Conservation (phyloP, 23 red algal species). For the Gracilaria caudata region DNA sequence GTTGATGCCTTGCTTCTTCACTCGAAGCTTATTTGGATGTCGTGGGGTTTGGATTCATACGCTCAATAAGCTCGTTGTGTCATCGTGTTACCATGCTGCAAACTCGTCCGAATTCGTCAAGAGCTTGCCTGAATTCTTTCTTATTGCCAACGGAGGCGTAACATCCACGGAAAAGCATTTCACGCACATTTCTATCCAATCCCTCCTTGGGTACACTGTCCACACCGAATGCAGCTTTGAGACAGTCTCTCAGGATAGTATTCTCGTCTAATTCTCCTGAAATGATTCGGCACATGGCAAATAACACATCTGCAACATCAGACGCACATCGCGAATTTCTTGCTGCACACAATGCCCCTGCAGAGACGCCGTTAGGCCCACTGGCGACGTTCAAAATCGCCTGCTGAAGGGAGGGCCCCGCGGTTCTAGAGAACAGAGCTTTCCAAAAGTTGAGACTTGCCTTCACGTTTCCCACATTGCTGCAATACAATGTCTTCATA, state of each 20-base stretch:
- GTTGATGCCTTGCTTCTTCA: too few species aligned
- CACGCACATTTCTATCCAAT: slow-evolving; percentile 14
- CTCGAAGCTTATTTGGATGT: too few species aligned
- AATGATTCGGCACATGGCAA: slow-evolving; percentile 32
- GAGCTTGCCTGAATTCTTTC: slow-evolving; percentile 27
- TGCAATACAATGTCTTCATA: slow-evolving; percentile 6
- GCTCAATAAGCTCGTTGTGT: not conserved
- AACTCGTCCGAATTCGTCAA: slow-evolving; percentile 16
- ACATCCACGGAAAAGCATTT: slow-evolving; percentile 31
- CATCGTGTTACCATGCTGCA: slow-evolving; percentile 13
- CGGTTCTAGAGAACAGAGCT: slow-evolving; percentile 21
- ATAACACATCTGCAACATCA: slow-evolving; percentile 38
- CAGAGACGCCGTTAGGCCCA: slow-evolving; percentile 10
- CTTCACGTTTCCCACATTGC: slow-evolving; percentile 5
- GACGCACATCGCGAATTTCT: slow-evolving; percentile 21
- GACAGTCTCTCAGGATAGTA: slow-evolving; percentile 9
- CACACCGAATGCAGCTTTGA: slow-evolving; percentile 21
- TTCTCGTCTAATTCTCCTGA: slow-evolving; percentile 26
- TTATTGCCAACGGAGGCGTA: slow-evolving; percentile 16
- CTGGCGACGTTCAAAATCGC: slow-evolving; percentile 2
- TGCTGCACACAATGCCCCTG: slow-evolving; percentile 11
- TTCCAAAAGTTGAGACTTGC: slow-evolving; percentile 27
- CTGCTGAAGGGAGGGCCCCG: not conserved
- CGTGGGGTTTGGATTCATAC: too few species aligned
- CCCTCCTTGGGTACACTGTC: slow-evolving; percentile 11